Conservation (phyloP, 768 basidiomycete genomes). For the Pleurotus citrinopileatus region DNA sequence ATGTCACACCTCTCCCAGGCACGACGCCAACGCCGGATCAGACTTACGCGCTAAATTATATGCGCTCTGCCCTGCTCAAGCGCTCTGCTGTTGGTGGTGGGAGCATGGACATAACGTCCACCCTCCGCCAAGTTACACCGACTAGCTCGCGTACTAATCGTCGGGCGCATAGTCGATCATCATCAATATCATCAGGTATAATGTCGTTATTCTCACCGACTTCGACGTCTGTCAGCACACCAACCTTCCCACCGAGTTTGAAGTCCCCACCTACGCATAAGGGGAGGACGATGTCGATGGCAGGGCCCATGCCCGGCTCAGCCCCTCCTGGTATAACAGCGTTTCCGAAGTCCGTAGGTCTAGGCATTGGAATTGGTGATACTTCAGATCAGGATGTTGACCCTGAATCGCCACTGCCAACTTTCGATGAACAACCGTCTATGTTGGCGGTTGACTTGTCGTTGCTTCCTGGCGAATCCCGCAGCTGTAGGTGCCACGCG, state of each 20-base stretch:
- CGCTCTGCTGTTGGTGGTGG: slow-evolving; percentile 61
- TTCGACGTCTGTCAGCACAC: slow-evolving; percentile 42
- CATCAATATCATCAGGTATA: slow-evolving; percentile 5
- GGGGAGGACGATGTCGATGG: slow-evolving; percentile 11
- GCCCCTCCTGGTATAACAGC: not conserved
- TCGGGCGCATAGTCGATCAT: slow-evolving; percentile 12
- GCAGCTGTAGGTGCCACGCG: slow-evolving; percentile 61
- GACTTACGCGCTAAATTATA: slow-evolving; percentile 36
- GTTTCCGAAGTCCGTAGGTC: slow-evolving; percentile 14
- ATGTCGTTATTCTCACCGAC: slow-evolving; percentile 8
- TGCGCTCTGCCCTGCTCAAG: slow-evolving; percentile 50
- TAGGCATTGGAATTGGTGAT: slow-evolving; percentile 18
- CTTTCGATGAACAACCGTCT: slow-evolving; percentile 79
- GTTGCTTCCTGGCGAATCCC: slow-evolving; percentile 80
- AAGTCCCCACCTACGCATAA: slow-evolving; percentile 43
- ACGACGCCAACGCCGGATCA: slow-evolving; percentile 42
- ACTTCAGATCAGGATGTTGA: slow-evolving; percentile 45
- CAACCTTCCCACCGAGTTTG: slow-evolving; percentile 51
- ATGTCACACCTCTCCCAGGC: slow-evolving; percentile 44
- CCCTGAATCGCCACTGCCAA: slow-evolving; percentile 70
- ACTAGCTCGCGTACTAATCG: slow-evolving; percentile 19
- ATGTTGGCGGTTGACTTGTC: slow-evolving; percentile 88
- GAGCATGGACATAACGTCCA: slow-evolving; percentile 73
- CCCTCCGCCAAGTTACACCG: slow-evolving; percentile 41
- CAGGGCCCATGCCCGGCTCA: slow-evolving; percentile 3